Percentiles rank a stretch among this genome's conserved stretches.
Evolutionary conservation across 768 basidiomycete species (phyloP).

Genomic region (Amanita subjunquillea): DNA sequence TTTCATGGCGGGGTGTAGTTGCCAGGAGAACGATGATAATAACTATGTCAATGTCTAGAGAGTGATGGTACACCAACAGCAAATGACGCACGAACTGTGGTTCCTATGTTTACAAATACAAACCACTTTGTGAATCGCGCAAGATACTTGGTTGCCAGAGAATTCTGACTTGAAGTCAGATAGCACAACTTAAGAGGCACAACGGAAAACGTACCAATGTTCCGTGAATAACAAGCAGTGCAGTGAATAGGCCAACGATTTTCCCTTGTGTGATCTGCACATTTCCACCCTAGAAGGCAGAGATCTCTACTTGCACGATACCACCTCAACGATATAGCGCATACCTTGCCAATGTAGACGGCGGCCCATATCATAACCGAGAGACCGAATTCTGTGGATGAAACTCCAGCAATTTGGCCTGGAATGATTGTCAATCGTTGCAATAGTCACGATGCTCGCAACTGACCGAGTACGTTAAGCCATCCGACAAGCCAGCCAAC

Average conservation of each 20-base stretch:
- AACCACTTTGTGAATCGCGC: slow-evolving; percentile 67
- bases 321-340: background rate
- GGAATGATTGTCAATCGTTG: slow-evolving; percentile 3
- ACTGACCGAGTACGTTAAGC: slow-evolving; percentile 68
- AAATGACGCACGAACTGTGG: slow-evolving; percentile 45
- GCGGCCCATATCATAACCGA: slow-evolving; percentile 77
- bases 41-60: slow-evolving; percentile 26
- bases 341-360: slow-evolving; percentile 45
- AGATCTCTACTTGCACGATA: background rate
- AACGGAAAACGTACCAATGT: slow-evolving; percentile 34
- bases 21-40: slow-evolving; percentile 82
- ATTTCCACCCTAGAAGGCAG: slow-evolving; percentile 32
- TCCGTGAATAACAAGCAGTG: slow-evolving; percentile 71
- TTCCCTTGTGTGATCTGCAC: slow-evolving; percentile 61
- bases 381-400: slow-evolving; percentile 79
- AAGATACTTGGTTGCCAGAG: slow-evolving; percentile 63
- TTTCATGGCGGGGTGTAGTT: slow-evolving; percentile 59
- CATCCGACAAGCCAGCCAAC: slow-evolving; percentile 76
- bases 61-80: background rate
- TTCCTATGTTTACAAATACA: slow-evolving; percentile 82
- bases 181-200: background rate
- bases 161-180: slow-evolving; percentile 33
- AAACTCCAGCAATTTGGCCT: slow-evolving; percentile 79
- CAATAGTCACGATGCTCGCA: background rate
- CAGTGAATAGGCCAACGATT: slow-evolving; percentile 69